phyloP scores from a whole-genome alignment of 805 yeast species.

The Lipomyces lipofer region DNA sequence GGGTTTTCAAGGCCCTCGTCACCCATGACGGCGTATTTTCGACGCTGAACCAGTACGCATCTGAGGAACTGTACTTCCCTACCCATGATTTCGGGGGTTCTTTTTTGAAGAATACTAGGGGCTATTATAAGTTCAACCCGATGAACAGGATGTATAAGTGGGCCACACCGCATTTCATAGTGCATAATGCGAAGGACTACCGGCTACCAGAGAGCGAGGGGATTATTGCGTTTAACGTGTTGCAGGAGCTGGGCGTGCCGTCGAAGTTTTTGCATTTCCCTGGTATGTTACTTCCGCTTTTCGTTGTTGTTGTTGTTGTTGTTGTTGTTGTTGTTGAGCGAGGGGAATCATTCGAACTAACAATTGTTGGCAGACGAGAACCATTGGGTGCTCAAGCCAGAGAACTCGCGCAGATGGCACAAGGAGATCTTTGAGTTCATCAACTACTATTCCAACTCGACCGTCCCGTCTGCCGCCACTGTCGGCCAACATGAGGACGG shows the following conservation, averaged over 20 bases:
- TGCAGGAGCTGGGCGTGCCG: slow-evolving; percentile 32
- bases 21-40: slow-evolving; percentile 36
- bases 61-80: slow-evolving; percentile 35
- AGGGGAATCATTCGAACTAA: background rate
- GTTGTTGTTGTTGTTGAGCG: background rate
- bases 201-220: slow-evolving; percentile 36
- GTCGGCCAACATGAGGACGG: background rate
- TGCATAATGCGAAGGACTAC: slow-evolving; percentile 34
- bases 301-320: no score
- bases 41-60: slow-evolving; percentile 30
- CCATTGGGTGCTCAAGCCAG: slow-evolving; percentile 36
- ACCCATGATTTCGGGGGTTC: slow-evolving; percentile 34
- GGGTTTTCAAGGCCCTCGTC: slow-evolving; percentile 34
- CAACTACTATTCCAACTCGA: slow-evolving; percentile 10
- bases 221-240: slow-evolving; percentile 33
- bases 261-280: slow-evolving; percentile 34
- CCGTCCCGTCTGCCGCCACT: background rate
- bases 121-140: slow-evolving; percentile 33
- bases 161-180: slow-evolving; percentile 35
- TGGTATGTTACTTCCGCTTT: slow-evolving; percentile 19
- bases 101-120: slow-evolving; percentile 30
- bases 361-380: slow-evolving; percentile 27
- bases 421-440: slow-evolving; percentile 33
- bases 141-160: slow-evolving; percentile 31
- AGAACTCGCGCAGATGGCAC: slow-evolving; percentile 35